A percentile compares a stretch with the other conserved stretches of the same genome.
Conservation (phyloP, 192 early-diverging fungal species). For the Entomortierella beljakovae region DNA sequence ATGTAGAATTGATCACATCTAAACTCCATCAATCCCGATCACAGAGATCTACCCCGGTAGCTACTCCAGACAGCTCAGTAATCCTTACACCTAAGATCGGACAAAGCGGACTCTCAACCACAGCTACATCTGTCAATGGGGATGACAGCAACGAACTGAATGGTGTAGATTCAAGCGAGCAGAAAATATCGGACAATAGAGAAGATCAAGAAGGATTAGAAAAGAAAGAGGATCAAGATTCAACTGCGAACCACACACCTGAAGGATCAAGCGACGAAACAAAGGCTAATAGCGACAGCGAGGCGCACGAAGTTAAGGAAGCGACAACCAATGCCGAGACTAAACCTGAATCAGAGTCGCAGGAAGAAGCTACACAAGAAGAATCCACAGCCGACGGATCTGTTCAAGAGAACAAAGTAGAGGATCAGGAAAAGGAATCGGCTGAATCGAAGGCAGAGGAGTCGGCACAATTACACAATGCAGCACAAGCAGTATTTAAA, state of each 20-base stretch:
- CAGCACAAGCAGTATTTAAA: slow-evolving; percentile 3
- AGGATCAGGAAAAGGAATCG: not conserved
- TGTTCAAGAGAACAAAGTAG: slow-evolving; percentile 7
- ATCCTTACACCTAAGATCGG: slow-evolving; percentile 37
- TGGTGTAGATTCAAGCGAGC: not conserved
- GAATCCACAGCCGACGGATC: not conserved
- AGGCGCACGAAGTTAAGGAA: too few relatives aligned
- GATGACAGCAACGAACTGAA: too few relatives aligned
- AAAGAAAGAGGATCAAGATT: slow-evolving; percentile 12
- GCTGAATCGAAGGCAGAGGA: not conserved
- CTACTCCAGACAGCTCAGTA: slow-evolving; percentile 50
- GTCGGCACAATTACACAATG: not conserved
- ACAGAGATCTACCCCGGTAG: slow-evolving; percentile 30
- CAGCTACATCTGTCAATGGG: not conserved
- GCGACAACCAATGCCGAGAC: too few relatives aligned
- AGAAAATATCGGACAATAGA: not conserved
- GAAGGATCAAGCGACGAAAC: not conserved
- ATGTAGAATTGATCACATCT: slow-evolving; percentile 81
- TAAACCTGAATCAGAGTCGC: not conserved
- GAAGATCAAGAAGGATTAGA: slow-evolving; percentile 4
- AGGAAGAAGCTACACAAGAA: slow-evolving; percentile 1
- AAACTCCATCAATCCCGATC: slow-evolving; percentile 69
- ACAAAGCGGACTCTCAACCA: slow-evolving; percentile 10
- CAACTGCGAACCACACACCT: not conserved
- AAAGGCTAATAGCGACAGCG: slow-evolving; percentile 5